These are phyloP conservation scores for Patellifolia procumbens DNA, from an alignment of 179 eudicot genomes.

Conservation along the genomic window DNA sequence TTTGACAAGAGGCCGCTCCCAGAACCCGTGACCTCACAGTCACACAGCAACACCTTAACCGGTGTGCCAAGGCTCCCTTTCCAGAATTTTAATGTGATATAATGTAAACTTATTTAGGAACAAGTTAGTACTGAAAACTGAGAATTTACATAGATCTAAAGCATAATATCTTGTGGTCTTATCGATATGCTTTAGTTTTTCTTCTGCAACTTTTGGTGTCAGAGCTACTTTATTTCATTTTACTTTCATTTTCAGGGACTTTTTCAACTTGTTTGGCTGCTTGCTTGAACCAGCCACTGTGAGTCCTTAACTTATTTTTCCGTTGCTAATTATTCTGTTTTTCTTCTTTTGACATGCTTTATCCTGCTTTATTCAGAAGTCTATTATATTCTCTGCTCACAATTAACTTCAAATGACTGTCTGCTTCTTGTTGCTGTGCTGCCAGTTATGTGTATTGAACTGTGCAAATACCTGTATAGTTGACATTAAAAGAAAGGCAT, in stretches of 20 bases:
- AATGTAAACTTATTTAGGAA: background rate
- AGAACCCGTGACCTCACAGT: no score
- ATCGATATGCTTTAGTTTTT: background rate
- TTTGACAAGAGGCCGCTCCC: no score
- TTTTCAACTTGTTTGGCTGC: conserved; percentile 67
- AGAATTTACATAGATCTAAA: background rate
- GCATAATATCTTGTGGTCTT: background rate
- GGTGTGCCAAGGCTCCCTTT: no score
- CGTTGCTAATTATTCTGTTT: conserved; percentile 7
- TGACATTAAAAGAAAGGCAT: no score
- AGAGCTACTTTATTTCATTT: conserved; percentile 1
- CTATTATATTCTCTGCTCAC: background rate
- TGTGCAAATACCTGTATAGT: background rate
- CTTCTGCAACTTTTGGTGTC: background rate
- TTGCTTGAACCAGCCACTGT: conserved; percentile 75
- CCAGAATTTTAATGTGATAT: no score
- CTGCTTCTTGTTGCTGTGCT: background rate
- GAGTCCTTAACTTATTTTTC: conserved; percentile 26
- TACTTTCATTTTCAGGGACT: conserved; percentile 48
- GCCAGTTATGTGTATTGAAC: background rate
- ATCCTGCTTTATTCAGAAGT: background rate
- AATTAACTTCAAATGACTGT: background rate
- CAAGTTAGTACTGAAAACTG: background rate
- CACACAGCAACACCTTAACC: no score
- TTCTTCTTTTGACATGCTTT: background rate